Base-by-base conservation (phyloP, 768 basidiomycete species). In the Pleurotus eryngii region DNA sequence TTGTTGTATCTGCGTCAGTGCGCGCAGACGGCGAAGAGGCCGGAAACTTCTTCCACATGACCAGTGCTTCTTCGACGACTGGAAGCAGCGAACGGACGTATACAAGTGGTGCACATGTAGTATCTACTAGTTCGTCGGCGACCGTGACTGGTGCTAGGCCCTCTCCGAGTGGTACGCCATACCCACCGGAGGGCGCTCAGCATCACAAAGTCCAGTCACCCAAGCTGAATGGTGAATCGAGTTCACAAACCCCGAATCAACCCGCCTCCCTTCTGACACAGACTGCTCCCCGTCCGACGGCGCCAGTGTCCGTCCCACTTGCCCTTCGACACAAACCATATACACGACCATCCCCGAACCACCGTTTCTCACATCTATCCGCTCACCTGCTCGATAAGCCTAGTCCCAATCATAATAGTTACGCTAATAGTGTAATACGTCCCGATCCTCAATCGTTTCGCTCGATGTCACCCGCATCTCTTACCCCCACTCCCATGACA, bases 261-360 rank as follows among this genome's bases (percentile, higher is more conserved):
- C 74, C 70, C 22, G 76, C 79, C 18, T 87, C 85, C 14, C 74
- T 87, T 22, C 77, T 87, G 38, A 83, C 83, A n/a, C 84, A 81
- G 60, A 86, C 85, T 6, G 86, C 86, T 3, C 84, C 85, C 26
- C 68, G 74, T 46, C 61, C 68, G 6, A 60, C 14, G n/a, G 49
- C 49, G 0, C 51, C 51, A 17, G 51, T 54, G 18, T 11, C 68
- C 11, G 59, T 68, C 3, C 63, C 67, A 43, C 39, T 68, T n/a
- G 60, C 63, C 5, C 63, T 53, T 24, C 63, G 67, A n/a, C 61
- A 68, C 30, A 66, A 69, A 37, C 59, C 66, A 17, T 59, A 59
- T 48, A 60, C 64, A 15, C 71, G 72, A n/a, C 55, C 64, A 53
- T 73, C 77, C 12, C 76, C 78, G 35, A 72, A 74, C 18, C 73